These are phyloP conservation scores for Albatrellus sp. DNA, from an alignment of 1,284 basidiomycete genomes.

Conservation along the genomic window DNA sequence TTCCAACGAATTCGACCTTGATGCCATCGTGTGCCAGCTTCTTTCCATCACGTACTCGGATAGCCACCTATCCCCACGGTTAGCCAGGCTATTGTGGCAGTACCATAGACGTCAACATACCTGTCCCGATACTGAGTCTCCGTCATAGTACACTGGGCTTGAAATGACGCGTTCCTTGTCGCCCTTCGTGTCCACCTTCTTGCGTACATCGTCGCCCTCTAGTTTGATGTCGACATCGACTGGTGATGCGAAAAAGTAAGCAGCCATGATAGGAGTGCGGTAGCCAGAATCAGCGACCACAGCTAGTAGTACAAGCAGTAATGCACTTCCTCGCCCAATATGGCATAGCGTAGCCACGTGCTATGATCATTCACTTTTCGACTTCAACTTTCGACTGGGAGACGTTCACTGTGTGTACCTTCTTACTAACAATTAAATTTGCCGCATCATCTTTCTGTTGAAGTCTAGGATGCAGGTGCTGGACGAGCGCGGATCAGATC, in stretches of 20 bases:
- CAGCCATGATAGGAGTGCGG: conserved; percentile 42
- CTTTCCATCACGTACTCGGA: conserved; percentile 91
- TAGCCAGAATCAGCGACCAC: too few species aligned
- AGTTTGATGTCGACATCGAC: conserved; percentile 89
- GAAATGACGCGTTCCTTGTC: conserved; percentile 75
- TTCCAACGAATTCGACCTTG: conserved; percentile 95
- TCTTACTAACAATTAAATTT: too few species aligned
- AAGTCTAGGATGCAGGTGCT: too few species aligned
- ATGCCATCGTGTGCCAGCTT: conserved; percentile 93
- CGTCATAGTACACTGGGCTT: conserved; percentile 93
- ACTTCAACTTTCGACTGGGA: too few species aligned
- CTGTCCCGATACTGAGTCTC: conserved; percentile 80
- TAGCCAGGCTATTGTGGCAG: background rate
- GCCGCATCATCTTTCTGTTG: too few species aligned
- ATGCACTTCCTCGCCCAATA: too few species aligned
- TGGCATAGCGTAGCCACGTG: too few species aligned
- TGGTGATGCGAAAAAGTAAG: conserved; percentile 87
- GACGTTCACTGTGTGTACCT: too few species aligned
- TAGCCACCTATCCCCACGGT: conserved; percentile 49
- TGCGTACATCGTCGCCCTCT: conserved; percentile 76
- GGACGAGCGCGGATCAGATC: too few species aligned
- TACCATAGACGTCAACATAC: conserved; percentile 32
- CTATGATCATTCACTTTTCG: too few species aligned
- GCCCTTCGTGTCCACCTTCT: conserved; percentile 60
- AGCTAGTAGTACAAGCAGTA: too few species aligned